A percentile compares a stretch with the other conserved stretches of the same genome.
Evolutionary conservation across 2,329 filamentous ascomycete species (phyloP).

Genomic region (Beauveria asiatica): DNA sequence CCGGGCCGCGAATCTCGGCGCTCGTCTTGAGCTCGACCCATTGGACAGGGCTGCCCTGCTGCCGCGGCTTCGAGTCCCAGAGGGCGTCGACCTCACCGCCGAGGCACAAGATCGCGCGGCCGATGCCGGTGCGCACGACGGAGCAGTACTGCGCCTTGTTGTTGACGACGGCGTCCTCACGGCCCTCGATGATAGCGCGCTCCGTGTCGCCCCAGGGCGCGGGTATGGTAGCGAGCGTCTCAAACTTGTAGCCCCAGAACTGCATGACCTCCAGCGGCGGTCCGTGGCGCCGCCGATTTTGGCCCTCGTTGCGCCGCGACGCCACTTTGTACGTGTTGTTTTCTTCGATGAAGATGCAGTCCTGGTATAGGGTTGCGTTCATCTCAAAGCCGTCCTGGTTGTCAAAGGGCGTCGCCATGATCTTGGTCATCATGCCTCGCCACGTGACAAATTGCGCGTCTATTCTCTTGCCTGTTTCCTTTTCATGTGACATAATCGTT

Average conservation of each 20-base stretch:
- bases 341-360: conserved; percentile 77
- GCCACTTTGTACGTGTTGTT: conserved; percentile 66
- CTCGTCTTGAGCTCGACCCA: conserved; percentile 95
- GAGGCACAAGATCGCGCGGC: conserved; percentile 63
- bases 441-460: conserved; percentile 82
- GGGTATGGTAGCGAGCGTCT: conserved; percentile 71
- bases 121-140: conserved; percentile 80
- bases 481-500: conserved; percentile 66
- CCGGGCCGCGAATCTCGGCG: conserved; percentile 58
- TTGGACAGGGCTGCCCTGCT: conserved; percentile 60
- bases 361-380: conserved; percentile 85
- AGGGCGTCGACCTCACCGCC: conserved; percentile 93
- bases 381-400: conserved; percentile 83
- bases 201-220: conserved; percentile 63
- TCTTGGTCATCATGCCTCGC: conserved; percentile 99
- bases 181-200: conserved; percentile 69
- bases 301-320: conserved; percentile 46
- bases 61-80: conserved; percentile 70
- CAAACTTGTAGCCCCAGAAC: conserved; percentile 98
- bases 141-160: conserved; percentile 96
- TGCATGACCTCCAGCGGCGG: conserved; percentile 72
- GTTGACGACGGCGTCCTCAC: conserved; percentile 64
- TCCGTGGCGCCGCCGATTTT: conserved; percentile 22
- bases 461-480: conserved; percentile 55
- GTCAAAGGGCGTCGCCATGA: conserved; percentile 79